Base-by-base conservation (phyloP, 345 rosid species). In the Leavenworthia alabamica region DNA sequence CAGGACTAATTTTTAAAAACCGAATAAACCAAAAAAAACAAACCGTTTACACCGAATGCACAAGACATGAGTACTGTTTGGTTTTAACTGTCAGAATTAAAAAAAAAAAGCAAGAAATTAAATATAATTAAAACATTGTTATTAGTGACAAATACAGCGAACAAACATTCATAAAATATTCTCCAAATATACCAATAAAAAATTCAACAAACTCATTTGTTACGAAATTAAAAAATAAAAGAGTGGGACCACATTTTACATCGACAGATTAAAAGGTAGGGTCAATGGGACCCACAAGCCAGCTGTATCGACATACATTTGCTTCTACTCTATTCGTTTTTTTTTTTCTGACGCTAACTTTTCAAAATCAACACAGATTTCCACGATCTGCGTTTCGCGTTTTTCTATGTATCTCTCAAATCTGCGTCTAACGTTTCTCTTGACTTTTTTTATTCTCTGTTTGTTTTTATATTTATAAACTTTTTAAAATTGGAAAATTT, bases 141-240 rank as follows among this genome's bases (percentile, higher is more conserved):
- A 52, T 69, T 60, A 69, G 54, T 69, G 74, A 70, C 62, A 62
- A 68, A 70, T 61, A 52, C 74, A 70, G 74, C 74, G 58, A 70
- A 70, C 74, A 70, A 70, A 68, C 73, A 69, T 69, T 69, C 73
- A 69, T 33, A 52, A 69, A 44, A 36, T 70, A 55, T 70, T 70
- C 68, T 54, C 22, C 40, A 37, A 26, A 26, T 26, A 4, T 26
- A 26, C 28, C 28, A 26, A 36, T 71, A 56, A 4, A 45, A 49
- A 41, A 56, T 23, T 55, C 64, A 63, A 64, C 62, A 71, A 56
- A 63, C 59, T 46, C 44, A 8, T 56, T 58, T 52, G 14, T 60
- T 23, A 60, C 19, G 4, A 23, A 54, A 62, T 35, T 6, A 68
- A 10, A 13, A 23, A 42, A 53, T 5, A 44, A 28, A n/a, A 14